Percentiles rank a stretch among this genome's conserved stretches.
These are phyloP conservation scores for Camelina hispida DNA, from an alignment of 345 rosid genomes.

Conservation along the genomic window DNA sequence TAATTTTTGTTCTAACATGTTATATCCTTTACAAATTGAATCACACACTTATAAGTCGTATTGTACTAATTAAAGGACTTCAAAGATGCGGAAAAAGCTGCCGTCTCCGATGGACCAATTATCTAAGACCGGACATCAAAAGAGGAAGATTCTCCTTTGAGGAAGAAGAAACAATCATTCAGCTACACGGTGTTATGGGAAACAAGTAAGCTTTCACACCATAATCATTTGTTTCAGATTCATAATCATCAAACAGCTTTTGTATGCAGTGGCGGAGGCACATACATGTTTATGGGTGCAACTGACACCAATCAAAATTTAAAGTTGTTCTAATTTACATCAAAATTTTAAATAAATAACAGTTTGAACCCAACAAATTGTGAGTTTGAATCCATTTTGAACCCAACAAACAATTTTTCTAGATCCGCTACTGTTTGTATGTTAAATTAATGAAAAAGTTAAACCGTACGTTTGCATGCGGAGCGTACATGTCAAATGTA, in stretches of 20 bases:
- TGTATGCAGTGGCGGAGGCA: no score
- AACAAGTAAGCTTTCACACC: conserved; percentile 66
- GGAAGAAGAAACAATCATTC: conserved; percentile 95
- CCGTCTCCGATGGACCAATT: conserved; percentile 97
- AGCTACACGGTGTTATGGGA: conserved; percentile 80
- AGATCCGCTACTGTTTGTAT: no score
- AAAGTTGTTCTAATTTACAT: no score
- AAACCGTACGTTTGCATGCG: conserved; percentile 22
- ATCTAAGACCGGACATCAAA: conserved; percentile 90
- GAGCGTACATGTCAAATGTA: conserved; percentile 38
- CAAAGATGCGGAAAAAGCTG: conserved; percentile 98
- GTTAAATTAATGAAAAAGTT: conserved; percentile 5
- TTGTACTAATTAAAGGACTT: conserved; percentile 57
- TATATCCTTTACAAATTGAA: conserved; percentile 1
- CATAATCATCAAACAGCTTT: conserved; percentile 22
- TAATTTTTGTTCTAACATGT: not conserved
- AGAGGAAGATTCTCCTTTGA: conserved; percentile 94
- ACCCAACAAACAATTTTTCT: no score
- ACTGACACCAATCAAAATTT: no score
- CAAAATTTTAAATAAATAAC: no score
- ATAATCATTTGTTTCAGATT: not conserved
- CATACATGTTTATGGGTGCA: no score
- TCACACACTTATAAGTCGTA: conserved; percentile 12
- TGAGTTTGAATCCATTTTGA: no score
- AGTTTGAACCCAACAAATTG: no score